Conservation (phyloP, 2,329 filamentous ascomycete genomes). For the Penicillium sp. region DNA sequence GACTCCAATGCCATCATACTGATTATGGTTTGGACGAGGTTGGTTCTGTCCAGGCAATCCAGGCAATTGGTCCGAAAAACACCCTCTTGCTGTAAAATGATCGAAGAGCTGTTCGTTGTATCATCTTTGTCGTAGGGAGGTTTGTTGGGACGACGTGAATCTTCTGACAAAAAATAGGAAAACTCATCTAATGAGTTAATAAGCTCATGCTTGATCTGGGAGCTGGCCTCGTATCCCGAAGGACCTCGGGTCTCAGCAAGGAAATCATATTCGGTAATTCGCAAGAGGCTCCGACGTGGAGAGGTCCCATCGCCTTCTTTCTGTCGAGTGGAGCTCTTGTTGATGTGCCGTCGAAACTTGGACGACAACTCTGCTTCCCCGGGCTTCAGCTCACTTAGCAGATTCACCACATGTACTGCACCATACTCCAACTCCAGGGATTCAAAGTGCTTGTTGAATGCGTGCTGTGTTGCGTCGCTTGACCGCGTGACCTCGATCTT, state of each 20-base stretch:
- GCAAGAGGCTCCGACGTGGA: conserved; percentile 70
- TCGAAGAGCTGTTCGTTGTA: conserved; percentile 49
- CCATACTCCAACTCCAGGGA: conserved; percentile 84
- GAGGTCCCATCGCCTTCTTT: conserved; percentile 50
- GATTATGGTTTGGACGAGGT: conserved; percentile 92
- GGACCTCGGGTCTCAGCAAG: conserved; percentile 89
- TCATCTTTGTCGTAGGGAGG: conserved; percentile 42
- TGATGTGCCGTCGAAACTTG: conserved; percentile 75
- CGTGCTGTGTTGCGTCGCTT: conserved; percentile 83
- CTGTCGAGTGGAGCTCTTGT: conserved; percentile 68
- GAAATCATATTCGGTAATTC: conserved; percentile 89
- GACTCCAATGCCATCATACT: conserved; percentile 88
- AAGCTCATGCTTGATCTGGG: conserved; percentile 74
- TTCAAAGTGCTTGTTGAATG: conserved; percentile 93
- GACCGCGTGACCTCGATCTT: conserved; percentile 91
- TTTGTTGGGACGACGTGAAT: conserved; percentile 54
- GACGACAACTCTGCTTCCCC: conserved; percentile 81
- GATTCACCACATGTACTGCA: conserved; percentile 85
- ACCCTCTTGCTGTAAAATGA: conserved; percentile 88
- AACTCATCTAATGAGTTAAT: conserved; percentile 79
- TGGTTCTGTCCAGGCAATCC: conserved; percentile 93
- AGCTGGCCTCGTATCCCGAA: conserved; percentile 86
- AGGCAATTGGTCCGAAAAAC: conserved; percentile 94
- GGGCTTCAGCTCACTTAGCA: conserved; percentile 85
- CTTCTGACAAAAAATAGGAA: conserved; percentile 84